phyloP scores from a whole-genome alignment of 2,329 filamentous ascomycete genomes.

The Claviceps quebecensis region DNA sequence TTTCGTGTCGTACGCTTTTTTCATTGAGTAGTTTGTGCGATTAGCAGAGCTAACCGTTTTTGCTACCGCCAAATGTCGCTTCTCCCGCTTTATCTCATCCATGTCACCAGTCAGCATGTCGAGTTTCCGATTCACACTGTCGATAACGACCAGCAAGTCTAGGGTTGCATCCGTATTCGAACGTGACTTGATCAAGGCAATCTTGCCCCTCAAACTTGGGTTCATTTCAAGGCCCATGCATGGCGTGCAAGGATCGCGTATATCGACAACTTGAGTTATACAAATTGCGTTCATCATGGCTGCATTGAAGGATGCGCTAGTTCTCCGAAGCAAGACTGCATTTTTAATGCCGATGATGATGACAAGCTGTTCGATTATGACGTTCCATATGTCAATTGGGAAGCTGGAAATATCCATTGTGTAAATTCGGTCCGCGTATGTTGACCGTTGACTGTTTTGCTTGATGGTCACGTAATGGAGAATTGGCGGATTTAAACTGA shows the following conservation, averaged over 20 bases:
- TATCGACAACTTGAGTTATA: neutral
- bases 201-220: neutral
- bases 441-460: no score
- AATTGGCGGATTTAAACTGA: neutral
- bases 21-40: neutral
- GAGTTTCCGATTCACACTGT: neutral
- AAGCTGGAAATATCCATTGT: neutral
- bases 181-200: neutral
- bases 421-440: neutral
- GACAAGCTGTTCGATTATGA: slow-evolving; percentile 1
- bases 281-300: neutral
- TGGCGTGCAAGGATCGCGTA: neutral
- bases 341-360: neutral
- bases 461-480: no score
- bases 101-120: neutral
- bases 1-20: neutral
- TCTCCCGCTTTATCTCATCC: neutral
- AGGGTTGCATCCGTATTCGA: neutral
- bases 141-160: neutral
- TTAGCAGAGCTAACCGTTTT: neutral
- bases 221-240: neutral
- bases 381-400: neutral
- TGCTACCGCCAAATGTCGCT: neutral
- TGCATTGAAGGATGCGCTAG: neutral
- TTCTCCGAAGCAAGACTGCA: neutral